Evolutionary conservation across 1,284 basidiomycete species (phyloP).

Genomic region (Boletus mariae): DNA sequence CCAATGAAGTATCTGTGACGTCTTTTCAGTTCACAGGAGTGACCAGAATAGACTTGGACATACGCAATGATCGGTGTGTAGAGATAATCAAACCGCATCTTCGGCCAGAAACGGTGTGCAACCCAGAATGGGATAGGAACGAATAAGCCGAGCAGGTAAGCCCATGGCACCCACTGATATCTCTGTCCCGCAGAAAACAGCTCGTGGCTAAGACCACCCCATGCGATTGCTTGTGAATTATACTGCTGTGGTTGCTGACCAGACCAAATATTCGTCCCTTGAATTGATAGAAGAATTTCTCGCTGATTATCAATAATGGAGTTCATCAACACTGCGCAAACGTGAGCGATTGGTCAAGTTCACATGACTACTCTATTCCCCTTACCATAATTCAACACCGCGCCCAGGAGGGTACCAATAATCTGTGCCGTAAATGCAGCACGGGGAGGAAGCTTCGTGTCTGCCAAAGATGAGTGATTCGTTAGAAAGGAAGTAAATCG

Average conservation of each 20-base stretch:
- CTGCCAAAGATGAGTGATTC: slow-evolving; percentile 7
- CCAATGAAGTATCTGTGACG: slow-evolving; percentile 37
- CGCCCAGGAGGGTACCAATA: slow-evolving; percentile 43
- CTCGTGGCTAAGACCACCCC: slow-evolving; percentile 58
- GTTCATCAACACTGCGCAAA: slow-evolving; percentile 47
- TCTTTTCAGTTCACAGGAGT: slow-evolving; percentile 9
- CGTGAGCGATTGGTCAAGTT: slow-evolving; percentile 13
- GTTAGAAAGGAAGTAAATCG: neutral
- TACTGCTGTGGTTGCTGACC: slow-evolving; percentile 54
- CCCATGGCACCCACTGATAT: slow-evolving; percentile 57
- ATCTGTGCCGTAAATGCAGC: slow-evolving; percentile 64
- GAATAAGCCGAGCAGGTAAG: slow-evolving; percentile 52
- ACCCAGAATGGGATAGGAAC: slow-evolving; percentile 58
- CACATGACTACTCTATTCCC: neutral
- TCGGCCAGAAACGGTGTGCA: slow-evolving; percentile 41
- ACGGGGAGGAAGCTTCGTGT: slow-evolving; percentile 66
- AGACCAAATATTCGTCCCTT: slow-evolving; percentile 62
- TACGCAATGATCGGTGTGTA: slow-evolving; percentile 46
- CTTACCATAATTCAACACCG: slow-evolving; percentile 52
- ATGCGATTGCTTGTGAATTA: slow-evolving; percentile 64
- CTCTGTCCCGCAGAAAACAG: slow-evolving; percentile 54
- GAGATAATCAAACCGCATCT: slow-evolving; percentile 40
- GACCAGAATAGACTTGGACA: neutral
- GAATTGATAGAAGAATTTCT: slow-evolving; percentile 42
- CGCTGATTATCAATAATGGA: slow-evolving; percentile 53